Evolutionary conservation across 805 yeast species (phyloP), one percentile per base, ranked within the genome.

Genomic region (Yamadazyma akitaensis): DNA sequence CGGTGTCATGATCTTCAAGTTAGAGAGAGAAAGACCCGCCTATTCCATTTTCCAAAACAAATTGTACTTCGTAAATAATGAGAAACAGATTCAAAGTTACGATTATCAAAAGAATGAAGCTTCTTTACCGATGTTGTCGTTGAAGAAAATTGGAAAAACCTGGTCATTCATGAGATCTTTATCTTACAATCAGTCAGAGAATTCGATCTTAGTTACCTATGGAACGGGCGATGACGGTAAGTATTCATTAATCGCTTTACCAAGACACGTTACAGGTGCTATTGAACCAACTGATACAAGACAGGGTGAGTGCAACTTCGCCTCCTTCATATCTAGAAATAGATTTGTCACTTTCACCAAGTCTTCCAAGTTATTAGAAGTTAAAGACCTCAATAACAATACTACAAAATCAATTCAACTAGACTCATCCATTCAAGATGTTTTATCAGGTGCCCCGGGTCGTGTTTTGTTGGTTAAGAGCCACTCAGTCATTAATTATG

Each of bases 1-100:
- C 13, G 99, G 99, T 65, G 95, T 90, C 26, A 91, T 91, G 96
- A 96, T 94, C 42, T 95, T 94, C 80, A 94, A 94, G 71, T 77
- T 94, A 51, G 97, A 89, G 65, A 86, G 98, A 64, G 99, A 94
- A 75, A 84, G 99, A 66, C 98, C 99, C 12, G 96, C 97, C n/a
- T 79, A 80, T 58, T 67, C 87, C 5, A 60, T 81, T 30, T 78
- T 76, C 68, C 94, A 87, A 62, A 87, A 87, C 67, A 82, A 78
- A 57, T 67, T 94, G 57, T 79, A 79, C 51, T 92, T 78, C 61
- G 81, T 90, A 58, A 89, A 88, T 67, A 77, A 80, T 50, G 96
- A 89, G 62, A 88, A 85, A 65, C 95, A 89, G 65, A 83, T 92
- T 44, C 96, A 89, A 66, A 71, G 80, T 45, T 90, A 79, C 60